A percentile compares a stretch with the other conserved stretches of the same genome.
These are phyloP conservation scores for Conoideocrella luteorostrata DNA, from an alignment of 2,329 filamentous ascomycete species.

Conservation along the genomic window DNA sequence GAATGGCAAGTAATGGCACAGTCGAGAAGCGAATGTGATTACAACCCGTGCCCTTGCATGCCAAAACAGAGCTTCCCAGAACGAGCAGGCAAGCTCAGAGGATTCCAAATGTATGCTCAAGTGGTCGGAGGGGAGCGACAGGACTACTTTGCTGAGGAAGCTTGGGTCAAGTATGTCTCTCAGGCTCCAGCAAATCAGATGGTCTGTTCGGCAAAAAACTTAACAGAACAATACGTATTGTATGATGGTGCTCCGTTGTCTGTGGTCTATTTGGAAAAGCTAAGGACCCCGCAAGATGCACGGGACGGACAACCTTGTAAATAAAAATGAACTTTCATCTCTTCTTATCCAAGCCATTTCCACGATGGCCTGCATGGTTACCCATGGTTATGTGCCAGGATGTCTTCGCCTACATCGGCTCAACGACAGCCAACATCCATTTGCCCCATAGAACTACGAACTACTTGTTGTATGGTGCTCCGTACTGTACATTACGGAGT, in stretches of 20 bases:
- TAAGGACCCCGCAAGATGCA: not conserved
- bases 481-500: not conserved
- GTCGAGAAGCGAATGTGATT: not conserved
- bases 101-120: no score
- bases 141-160: not conserved
- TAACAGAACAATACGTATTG: no score
- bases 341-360: not conserved
- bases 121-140: no score
- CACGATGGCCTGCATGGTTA: not conserved
- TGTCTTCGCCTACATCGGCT: no score
- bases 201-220: no score
- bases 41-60: not conserved
- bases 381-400: no score
- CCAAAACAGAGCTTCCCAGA: no score
- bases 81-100: no score
- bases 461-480: not conserved
- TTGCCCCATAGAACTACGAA: not conserved
- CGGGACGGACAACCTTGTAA: constrained; percentile 1
- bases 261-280: no score
- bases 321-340: not conserved
- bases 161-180: not conserved
- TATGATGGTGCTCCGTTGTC: no score
- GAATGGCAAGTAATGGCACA: not conserved
- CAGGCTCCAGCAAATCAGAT: not conserved
- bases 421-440: not conserved